Conservation (phyloP, 768 basidiomycete genomes). For the Termitomyces sp. region DNA sequence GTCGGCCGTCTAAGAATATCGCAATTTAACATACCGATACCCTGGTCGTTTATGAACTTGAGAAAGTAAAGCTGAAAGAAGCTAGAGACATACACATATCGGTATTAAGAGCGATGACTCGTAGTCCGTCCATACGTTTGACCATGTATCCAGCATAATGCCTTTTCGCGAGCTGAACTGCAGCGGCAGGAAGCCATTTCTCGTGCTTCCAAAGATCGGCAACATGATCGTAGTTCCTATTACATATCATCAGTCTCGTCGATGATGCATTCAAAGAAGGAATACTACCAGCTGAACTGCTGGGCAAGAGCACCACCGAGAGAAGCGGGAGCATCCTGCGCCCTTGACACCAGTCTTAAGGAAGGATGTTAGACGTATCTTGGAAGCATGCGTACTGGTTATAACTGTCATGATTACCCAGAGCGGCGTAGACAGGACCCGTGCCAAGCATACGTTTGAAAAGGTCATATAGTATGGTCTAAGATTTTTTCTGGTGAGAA, state of each 20-base stretch:
- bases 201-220: conserved; percentile 69
- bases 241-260: background rate
- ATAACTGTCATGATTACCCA: conserved; percentile 79
- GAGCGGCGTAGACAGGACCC: conserved; percentile 71
- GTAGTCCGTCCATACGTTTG: conserved; percentile 58
- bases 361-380: background rate
- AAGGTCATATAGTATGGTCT: conserved; percentile 67
- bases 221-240: conserved; percentile 77
- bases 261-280: background rate
- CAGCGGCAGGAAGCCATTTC: conserved; percentile 60
- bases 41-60: conserved; percentile 18
- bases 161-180: conserved; percentile 52
- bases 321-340: conserved; percentile 58
- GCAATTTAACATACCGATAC: conserved; percentile 28
- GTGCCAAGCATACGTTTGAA: conserved; percentile 58
- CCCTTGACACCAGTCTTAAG: conserved; percentile 29
- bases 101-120: conserved; percentile 74
- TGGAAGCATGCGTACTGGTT: conserved; percentile 44
- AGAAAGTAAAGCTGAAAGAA: too few species aligned
- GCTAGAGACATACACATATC: conserved; percentile 56
- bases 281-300: conserved; percentile 64
- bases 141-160: conserved; percentile 79
- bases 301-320: conserved; percentile 50
- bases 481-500: background rate
- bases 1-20: background rate